Evolutionary conservation across 2,329 filamentous ascomycete genomes (phyloP).

Genomic region (Blastomyces percursus): DNA sequence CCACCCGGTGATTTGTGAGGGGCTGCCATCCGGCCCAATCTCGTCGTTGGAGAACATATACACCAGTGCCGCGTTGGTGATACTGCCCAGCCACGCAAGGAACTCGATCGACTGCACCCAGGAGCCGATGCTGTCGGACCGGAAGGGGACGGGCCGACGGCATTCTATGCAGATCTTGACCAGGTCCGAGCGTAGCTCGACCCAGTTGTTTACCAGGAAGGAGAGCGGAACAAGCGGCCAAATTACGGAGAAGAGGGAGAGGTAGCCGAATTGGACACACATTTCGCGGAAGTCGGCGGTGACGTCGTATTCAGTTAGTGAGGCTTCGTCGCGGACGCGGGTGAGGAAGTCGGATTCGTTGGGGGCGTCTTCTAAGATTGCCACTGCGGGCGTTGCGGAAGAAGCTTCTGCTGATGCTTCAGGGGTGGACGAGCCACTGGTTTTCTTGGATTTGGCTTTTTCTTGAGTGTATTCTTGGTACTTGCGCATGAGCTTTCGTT

Average conservation of each 20-base stretch:
- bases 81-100: slow-evolving; percentile 83
- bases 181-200: slow-evolving; percentile 85
- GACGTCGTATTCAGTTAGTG: slow-evolving; percentile 77
- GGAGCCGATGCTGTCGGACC: slow-evolving; percentile 86
- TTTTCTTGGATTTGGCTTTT: slow-evolving; percentile 6
- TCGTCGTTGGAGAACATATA: slow-evolving; percentile 66
- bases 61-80: slow-evolving; percentile 77
- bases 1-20: slow-evolving; percentile 62
- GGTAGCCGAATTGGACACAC: slow-evolving; percentile 80
- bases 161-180: slow-evolving; percentile 87
- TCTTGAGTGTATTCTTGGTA: slow-evolving; percentile 62
- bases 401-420: slow-evolving; percentile 13
- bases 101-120: slow-evolving; percentile 81
- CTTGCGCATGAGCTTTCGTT: slow-evolving; percentile 65
- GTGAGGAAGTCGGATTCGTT: slow-evolving; percentile 73
- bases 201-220: slow-evolving; percentile 91
- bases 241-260: slow-evolving; percentile 81
- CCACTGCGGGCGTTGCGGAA: slow-evolving; percentile 31
- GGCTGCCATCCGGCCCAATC: slow-evolving; percentile 22
- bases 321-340: slow-evolving; percentile 71
- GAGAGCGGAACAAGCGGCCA: slow-evolving; percentile 89
- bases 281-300: slow-evolving; percentile 86
- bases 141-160: slow-evolving; percentile 78
- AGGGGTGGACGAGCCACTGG: slow-evolving; percentile 20
- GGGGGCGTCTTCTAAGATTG: slow-evolving; percentile 52